These are phyloP conservation scores for Yamadazyma trypodendri DNA, from an alignment of 1,139 yeast species.

Conservation along the genomic window DNA sequence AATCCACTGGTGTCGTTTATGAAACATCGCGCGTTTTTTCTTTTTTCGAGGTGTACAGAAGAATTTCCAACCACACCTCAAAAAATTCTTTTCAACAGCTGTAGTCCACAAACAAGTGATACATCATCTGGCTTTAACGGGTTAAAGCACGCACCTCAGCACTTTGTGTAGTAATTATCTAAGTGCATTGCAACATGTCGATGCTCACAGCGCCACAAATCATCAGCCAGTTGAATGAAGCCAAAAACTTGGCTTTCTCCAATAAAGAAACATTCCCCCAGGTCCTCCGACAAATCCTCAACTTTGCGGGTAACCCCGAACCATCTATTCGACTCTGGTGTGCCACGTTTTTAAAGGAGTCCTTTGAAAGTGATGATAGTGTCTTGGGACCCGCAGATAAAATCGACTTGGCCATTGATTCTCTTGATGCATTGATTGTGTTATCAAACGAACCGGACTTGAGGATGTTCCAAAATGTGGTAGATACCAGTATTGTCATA, in stretches of 20 bases:
- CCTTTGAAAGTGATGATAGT: conserved; percentile 34
- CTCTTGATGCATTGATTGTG: conserved; percentile 33
- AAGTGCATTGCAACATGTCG: conserved; percentile 9
- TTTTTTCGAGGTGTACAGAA: not conserved
- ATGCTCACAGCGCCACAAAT: conserved; percentile 18
- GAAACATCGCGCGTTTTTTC: conserved; percentile 1
- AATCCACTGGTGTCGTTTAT: not conserved
- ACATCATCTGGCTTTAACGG: not conserved
- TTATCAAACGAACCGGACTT: conserved; percentile 30
- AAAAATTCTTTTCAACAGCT: not conserved
- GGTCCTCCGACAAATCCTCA: conserved; percentile 52
- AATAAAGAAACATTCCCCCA: conserved; percentile 50
- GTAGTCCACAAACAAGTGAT: not conserved
- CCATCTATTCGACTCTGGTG: conserved; percentile 45
- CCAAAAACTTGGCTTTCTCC: conserved; percentile 47
- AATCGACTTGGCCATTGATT: conserved; percentile 43
- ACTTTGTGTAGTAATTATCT: not conserved
- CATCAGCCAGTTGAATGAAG: conserved; percentile 49
- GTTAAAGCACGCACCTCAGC: not conserved
- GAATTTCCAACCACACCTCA: not conserved
- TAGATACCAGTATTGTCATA: conserved; percentile 37
- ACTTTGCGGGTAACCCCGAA: conserved; percentile 37
- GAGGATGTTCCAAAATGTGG: conserved; percentile 28
- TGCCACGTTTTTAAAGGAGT: conserved; percentile 43
- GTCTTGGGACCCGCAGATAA: conserved; percentile 29